Conservation (phyloP, 2,329 filamentous ascomycete genomes). For the Pezicula rhizophila region DNA sequence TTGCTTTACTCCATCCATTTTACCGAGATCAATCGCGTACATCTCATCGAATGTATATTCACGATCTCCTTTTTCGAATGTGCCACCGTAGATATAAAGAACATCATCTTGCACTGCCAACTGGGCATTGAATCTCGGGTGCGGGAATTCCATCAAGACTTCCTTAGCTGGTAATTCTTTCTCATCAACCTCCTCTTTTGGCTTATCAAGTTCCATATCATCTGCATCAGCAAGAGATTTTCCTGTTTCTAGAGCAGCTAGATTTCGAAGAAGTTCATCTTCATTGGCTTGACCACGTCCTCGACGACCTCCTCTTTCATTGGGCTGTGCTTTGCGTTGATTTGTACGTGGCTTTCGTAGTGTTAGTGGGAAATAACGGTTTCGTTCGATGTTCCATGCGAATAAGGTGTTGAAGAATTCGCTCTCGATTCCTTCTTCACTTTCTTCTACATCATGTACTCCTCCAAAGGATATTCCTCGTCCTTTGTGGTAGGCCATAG, state of each 20-base stretch:
- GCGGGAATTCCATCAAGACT: conserved; percentile 76
- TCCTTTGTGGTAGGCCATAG: conserved; percentile 91
- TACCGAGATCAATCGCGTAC: conserved; percentile 88
- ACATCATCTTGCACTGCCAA: conserved; percentile 87
- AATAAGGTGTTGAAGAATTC: conserved; percentile 93
- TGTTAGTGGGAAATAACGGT: conserved; percentile 82
- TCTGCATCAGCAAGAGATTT: conserved; percentile 51
- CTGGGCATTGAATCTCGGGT: conserved; percentile 85
- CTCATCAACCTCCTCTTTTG: conserved; percentile 45
- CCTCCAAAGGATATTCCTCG: conserved; percentile 91
- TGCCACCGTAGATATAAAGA: conserved; percentile 91
- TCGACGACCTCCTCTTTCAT: conserved; percentile 54
- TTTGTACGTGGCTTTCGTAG: conserved; percentile 68
- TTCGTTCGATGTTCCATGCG: conserved; percentile 92
- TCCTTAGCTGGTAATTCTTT: conserved; percentile 54
- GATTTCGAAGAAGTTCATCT: conserved; percentile 79
- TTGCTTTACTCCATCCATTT: conserved; percentile 89
- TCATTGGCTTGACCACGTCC: conserved; percentile 85
- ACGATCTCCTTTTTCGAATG: conserved; percentile 87
- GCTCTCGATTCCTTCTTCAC: conserved; percentile 90
- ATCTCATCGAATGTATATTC: conserved; percentile 96
- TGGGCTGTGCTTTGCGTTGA: conserved; percentile 53
- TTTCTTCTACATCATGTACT: conserved; percentile 87
- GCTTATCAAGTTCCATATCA: conserved; percentile 41
- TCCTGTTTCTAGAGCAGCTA: conserved; percentile 78